Evolutionary conservation across 495 filamentous ascomycete species (phyloP).

Genomic region (Lasiosphaeriaceae sp.): DNA sequence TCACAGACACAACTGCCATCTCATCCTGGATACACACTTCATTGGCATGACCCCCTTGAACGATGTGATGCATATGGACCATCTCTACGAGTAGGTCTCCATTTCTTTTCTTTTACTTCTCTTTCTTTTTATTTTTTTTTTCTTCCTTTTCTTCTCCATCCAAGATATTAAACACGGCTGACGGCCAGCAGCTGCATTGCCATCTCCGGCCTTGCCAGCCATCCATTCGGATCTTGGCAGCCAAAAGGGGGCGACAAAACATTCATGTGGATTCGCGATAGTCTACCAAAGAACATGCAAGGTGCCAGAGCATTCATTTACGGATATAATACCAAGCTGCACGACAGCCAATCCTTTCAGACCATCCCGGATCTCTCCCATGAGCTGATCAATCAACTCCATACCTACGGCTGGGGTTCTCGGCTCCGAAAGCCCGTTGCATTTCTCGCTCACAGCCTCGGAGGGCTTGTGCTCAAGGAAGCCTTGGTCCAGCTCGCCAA

Average conservation of each 20-base stretch:
- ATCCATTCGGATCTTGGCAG: conserved; percentile 24
- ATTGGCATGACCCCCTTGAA: conserved; percentile 7
- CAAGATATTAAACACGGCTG: background rate
- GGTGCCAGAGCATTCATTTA: conserved; percentile 11
- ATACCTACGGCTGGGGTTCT: conserved; percentile 6
- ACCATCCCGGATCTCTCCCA: conserved; percentile 14
- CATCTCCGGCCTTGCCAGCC: conserved; percentile 22
- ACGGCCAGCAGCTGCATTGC: conserved; percentile 14
- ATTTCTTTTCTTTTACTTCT: too few relatives aligned
- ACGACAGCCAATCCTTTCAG: conserved; percentile 14
- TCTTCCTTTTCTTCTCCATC: too few relatives aligned
- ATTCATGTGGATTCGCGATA: conserved; percentile 22
- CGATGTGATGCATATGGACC: conserved; percentile 1
- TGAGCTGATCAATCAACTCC: conserved; percentile 13
- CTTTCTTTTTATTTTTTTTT: too few relatives aligned
- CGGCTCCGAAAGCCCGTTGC: conserved; percentile 12
- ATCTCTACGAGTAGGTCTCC: conserved; percentile 7
- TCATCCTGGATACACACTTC: conserved; percentile 13
- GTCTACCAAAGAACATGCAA: conserved; percentile 1
- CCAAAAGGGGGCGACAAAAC: conserved; percentile 15
- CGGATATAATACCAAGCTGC: conserved; percentile 23
- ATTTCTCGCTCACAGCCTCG: conserved; percentile 25
- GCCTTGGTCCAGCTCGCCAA: conserved; percentile 13
- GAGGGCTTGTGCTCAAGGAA: conserved; percentile 20
- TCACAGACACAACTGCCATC: background rate